Base-by-base conservation (phyloP, 208 protist species). In the Wallacemonas collosoma region DNA sequence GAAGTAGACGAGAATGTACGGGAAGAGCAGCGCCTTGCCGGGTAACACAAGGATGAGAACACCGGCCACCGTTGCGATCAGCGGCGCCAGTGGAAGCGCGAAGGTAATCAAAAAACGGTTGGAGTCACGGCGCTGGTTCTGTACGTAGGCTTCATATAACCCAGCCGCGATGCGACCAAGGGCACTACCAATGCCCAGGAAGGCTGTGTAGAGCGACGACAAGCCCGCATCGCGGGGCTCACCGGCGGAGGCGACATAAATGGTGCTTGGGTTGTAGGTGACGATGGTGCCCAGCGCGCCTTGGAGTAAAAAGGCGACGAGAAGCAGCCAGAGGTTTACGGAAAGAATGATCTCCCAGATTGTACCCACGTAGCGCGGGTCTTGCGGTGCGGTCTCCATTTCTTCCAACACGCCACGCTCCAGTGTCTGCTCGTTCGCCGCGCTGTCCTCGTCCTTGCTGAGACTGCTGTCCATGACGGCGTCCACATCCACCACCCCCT, bases 1-100 rank as follows among this genome's bases (percentile, higher is more conserved):
- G 57, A 86, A 57, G 78, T 86, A 86, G 11, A 89, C 69, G 50
- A 85, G 15, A 40, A 89, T 83, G 68, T 80, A 89, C 17, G 77
- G 84, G 17, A 89, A 76, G 38, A 89, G 73, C 40, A 89, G 74
- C 6, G 66, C 51, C 5, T 74, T 80, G 14, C 81, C 75, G 2
- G 81, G 81, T 51, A 89, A n/a, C 56, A 78, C 75, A 44, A 86
- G 67, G 11, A 89, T 72, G 43, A 86, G 60, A 3, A 86, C 40
- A 17, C 84, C 84, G 8, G 62, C 84, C 5, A 86, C 9, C 48
- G 64, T 43, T 17, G 76, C 67, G 12, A 86, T 36, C 12, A 73
- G 48, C 40, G 84, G 75, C 40, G 58, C 65, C 5, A 82, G 26
- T 39, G 75, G 74, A 39, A 86, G 73, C 2, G 74, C 67, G 2